Evolutionary conservation across 2,329 filamentous ascomycete genomes (phyloP).

Genomic region (Paecilomyces niveus): DNA sequence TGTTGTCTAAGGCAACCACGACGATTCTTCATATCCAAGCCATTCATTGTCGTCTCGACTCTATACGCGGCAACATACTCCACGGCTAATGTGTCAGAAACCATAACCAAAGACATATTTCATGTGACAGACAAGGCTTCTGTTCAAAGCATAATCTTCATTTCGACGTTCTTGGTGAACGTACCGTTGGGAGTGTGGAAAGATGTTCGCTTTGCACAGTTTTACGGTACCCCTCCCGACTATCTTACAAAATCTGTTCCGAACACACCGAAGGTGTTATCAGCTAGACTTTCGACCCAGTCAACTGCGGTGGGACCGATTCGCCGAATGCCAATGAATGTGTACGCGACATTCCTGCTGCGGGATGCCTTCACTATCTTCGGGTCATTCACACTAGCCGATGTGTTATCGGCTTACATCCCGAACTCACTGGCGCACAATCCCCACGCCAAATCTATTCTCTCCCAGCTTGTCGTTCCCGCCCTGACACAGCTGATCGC

Average conservation of each 20-base stretch:
- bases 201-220: conserved; percentile 51
- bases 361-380: conserved; percentile 84
- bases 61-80: conserved; percentile 81
- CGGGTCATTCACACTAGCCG: conserved; percentile 24
- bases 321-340: background rate
- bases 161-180: conserved; percentile 40
- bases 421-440: conserved; percentile 15
- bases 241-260: background rate
- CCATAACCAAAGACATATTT: conserved; percentile 52
- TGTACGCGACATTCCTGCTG: conserved; percentile 58
- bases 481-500: conserved; percentile 69
- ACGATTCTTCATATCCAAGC: conserved; percentile 27
- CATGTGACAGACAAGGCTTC: conserved; percentile 32
- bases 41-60: conserved; percentile 32
- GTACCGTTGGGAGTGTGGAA: conserved; percentile 24
- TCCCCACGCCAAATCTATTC: conserved; percentile 14
- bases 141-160: conserved; percentile 55
- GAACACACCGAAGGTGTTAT: background rate
- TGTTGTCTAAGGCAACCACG: conserved; percentile 14
- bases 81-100: conserved; percentile 78
- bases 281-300: background rate
- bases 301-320: background rate
- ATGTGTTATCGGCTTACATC: conserved; percentile 12
- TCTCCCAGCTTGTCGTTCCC: conserved; percentile 67
- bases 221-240: conserved; percentile 52